Base-by-base conservation (phyloP, 306 rosid species). In the Adenanthera pavonina region DNA sequence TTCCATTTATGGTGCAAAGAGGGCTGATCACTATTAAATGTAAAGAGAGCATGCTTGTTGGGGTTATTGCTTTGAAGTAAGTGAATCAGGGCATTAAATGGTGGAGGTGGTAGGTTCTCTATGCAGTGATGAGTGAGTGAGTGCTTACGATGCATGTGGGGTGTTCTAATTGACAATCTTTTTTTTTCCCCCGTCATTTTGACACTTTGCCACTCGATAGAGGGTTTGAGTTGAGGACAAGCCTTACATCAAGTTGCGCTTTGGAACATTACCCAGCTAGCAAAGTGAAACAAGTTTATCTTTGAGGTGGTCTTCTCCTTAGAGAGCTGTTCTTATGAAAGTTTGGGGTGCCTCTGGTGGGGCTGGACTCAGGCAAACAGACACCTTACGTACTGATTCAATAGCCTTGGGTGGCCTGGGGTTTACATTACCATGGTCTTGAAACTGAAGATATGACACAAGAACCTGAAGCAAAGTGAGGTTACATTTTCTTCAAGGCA, bases 381-480 rank as follows among this genome's bases (percentile, higher is more conserved):
- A 65, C 47, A 8, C 33, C 35, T 41, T 6, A 43, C 36, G 20
- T 43, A 41, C 52, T 43, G 52, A 68, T 41, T 68, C 49, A 68
- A 19, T 68, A 68, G 52, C 52, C 17, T 43, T n/a, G 73, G 35
- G 14, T n/a, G 49, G 33, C 47, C 17, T 41, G 17, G 17, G 16
- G 17, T 68, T 19, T 59, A 2, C 51, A 19, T 41, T 43, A 17
- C 25, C 52, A 43, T n/a, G 73, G 73, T 68, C 52, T 41, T 68
- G 73, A 66, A 68, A 10, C 35, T 41, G 73, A 41, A n/a, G 20
- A 68, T 68, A 19, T 68, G 35, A 43, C 54, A 43, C 33, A n/a
- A 38, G 74, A 69, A 12, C 54, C 38, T 44, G 53, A 16, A 68
- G 52, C 16, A n/a, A 43, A n/a, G 3, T 1, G 7, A 59, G 66